These are phyloP conservation scores for Pelargonium myrrhifolium DNA, from an alignment of 441 rosid species.

Conservation along the genomic window DNA sequence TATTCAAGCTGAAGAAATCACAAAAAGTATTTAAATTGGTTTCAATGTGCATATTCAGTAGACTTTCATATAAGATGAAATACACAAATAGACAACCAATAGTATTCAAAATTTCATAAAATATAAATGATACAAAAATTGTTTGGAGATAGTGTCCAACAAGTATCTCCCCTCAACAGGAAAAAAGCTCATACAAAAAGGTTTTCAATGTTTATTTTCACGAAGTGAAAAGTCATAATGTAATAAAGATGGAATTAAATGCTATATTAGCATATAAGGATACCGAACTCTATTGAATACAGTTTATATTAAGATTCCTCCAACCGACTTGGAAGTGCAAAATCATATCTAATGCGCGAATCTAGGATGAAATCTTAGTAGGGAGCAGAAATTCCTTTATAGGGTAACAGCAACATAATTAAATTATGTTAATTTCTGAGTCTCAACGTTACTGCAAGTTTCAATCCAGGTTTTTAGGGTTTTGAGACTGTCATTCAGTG, in stretches of 20 bases:
- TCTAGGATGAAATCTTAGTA: not conserved
- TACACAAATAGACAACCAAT: too few relatives aligned
- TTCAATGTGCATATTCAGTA: too few relatives aligned
- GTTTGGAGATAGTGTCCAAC: not conserved
- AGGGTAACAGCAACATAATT: not conserved
- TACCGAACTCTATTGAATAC: not conserved
- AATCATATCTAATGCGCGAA: not conserved
- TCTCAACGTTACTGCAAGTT: not conserved
- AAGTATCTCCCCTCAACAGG: not conserved
- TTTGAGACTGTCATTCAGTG: slow-evolving; percentile 1
- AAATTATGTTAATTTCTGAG: not conserved
- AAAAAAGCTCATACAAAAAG: not conserved
- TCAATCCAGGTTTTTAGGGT: slow-evolving; percentile 1
- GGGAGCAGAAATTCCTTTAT: not conserved
- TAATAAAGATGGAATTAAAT: not conserved
- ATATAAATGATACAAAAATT: too few relatives aligned
- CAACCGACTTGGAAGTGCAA: not conserved
- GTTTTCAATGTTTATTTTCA: not conserved
- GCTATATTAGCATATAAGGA: not conserved
- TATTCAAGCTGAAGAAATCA: not conserved
- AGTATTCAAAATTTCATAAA: too few relatives aligned
- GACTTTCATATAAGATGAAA: too few relatives aligned
- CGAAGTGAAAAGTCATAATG: not conserved
- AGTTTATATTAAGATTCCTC: not conserved
- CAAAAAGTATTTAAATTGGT: too few relatives aligned